Conservation (phyloP, 2,329 filamentous ascomycete species). For the Immersiporthe knoxdaviesiana region DNA sequence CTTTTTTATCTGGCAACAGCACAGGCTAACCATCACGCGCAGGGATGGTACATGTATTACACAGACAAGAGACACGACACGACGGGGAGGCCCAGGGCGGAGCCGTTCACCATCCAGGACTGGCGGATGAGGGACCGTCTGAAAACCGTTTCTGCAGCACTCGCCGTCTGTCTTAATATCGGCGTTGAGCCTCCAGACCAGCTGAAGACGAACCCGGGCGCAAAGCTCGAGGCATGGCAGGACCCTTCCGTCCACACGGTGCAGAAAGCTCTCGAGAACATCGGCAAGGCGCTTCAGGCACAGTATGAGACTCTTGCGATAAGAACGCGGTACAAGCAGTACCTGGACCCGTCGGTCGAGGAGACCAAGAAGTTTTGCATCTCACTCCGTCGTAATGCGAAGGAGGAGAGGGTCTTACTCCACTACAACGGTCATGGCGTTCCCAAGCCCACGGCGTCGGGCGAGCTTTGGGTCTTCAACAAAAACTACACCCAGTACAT, state of each 20-base stretch:
- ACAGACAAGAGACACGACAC: conserved; percentile 98
- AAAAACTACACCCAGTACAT: conserved; percentile 99
- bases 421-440: conserved; percentile 99
- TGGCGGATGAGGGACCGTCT: conserved; percentile 97
- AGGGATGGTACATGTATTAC: conserved; percentile 99
- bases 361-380: conserved; percentile 97
- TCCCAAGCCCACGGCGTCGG: conserved; percentile 90
- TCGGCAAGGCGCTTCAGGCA: conserved; percentile 92
- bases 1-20: not conserved
- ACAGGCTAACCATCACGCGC: conserved; percentile 35
- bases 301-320: conserved; percentile 97
- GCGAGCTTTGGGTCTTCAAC: conserved; percentile 99
- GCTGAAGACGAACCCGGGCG: conserved; percentile 90
- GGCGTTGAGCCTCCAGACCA: conserved; percentile 97
- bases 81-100: conserved; percentile 80
- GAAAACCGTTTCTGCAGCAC: conserved; percentile 93
- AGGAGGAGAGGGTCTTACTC: conserved; percentile 94
- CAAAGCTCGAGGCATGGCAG: conserved; percentile 95
- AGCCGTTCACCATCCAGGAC: conserved; percentile 72
- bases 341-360: conserved; percentile 93
- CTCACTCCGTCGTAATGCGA: conserved; percentile 86
- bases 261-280: conserved; percentile 87
- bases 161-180: conserved; percentile 95
- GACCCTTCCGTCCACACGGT: conserved; percentile 82
- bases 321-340: conserved; percentile 95